Evolutionary conservation across 2,329 filamentous ascomycete species (phyloP).

Genomic region (Gliomastix tumulicola): DNA sequence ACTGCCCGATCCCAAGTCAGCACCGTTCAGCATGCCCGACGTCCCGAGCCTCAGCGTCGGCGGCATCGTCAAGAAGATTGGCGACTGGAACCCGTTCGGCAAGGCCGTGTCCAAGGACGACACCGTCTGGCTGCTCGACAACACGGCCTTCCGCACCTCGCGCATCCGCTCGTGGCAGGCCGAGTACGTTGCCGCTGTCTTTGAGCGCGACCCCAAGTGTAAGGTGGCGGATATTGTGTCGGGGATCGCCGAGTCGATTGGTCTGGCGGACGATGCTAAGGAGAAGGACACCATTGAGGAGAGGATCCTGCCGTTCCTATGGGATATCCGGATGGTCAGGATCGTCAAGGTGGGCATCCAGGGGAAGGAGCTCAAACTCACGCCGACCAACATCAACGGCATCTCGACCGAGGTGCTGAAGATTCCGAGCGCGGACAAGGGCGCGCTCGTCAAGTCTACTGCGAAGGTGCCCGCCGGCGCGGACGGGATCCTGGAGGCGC

Average conservation of each 20-base stretch:
- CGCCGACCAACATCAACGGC: constrained; percentile 65
- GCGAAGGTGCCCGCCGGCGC: constrained; percentile 44
- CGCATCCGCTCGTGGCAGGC: constrained; percentile 58
- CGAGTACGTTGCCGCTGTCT: constrained; percentile 78
- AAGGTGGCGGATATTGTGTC: constrained; percentile 62
- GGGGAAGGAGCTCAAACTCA: constrained; percentile 44
- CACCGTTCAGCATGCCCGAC: constrained; percentile 11
- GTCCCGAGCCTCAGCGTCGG: constrained; percentile 20
- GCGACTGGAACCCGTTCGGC: constrained; percentile 48
- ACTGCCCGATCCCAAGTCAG: constrained; percentile 25
- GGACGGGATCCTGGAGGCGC: constrained; percentile 52
- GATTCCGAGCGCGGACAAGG: constrained; percentile 39
- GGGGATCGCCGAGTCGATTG: constrained; percentile 62
- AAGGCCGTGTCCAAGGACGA: constrained; percentile 57
- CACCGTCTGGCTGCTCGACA: constrained; percentile 84
- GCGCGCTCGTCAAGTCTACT: constrained; percentile 34
- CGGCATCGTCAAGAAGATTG: constrained; percentile 41
- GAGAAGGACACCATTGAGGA: constrained; percentile 54
- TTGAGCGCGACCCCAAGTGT: constrained; percentile 63
- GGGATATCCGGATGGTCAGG: constrained; percentile 65
- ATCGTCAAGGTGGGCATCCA: constrained; percentile 58
- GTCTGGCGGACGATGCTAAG: constrained; percentile 53
- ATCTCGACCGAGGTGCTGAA: constrained; percentile 59
- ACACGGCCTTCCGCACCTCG: constrained; percentile 64
- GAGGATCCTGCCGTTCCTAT: constrained; percentile 70